Conservation (phyloP, 2,329 filamentous ascomycete genomes). For the Rhexocercosporidium sp. region DNA sequence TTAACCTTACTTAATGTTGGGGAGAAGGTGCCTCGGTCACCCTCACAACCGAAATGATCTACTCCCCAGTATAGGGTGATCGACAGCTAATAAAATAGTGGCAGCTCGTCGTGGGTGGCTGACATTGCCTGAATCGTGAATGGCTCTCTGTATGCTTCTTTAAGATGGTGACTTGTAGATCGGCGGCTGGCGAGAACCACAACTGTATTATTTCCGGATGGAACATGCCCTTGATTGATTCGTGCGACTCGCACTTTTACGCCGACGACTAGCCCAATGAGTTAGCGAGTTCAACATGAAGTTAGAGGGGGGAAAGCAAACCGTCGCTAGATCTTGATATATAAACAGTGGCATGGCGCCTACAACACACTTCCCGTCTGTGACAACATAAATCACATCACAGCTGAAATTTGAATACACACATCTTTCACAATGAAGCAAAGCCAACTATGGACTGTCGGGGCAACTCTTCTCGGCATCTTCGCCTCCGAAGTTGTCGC, state of each 20-base stretch:
- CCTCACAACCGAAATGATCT: not conserved
- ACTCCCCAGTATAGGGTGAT: not conserved
- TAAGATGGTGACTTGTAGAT: not conserved
- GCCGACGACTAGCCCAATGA: not conserved
- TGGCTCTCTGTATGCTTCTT: not conserved
- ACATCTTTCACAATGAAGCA: conserved; percentile 24
- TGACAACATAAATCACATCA: not conserved
- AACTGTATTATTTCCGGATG: not conserved
- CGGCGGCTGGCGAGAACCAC: not conserved
- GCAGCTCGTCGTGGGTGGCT: conserved; percentile 6
- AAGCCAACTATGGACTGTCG: not conserved
- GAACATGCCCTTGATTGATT: not conserved
- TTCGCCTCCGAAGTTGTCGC: conserved; percentile 24
- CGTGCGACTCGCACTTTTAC: not conserved
- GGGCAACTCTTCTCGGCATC: conserved; percentile 16
- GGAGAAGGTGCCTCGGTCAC: not conserved
- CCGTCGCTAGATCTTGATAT: not conserved
- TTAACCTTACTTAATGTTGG: not conserved
- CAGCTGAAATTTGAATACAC: not conserved
- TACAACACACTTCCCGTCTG: not conserved
- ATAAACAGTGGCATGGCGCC: not conserved
- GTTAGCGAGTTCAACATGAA: not conserved
- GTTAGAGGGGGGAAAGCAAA: not conserved
- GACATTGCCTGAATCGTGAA: conserved; percentile 11
- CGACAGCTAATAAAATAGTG: conserved; percentile 2